A percentile compares a stretch with the other conserved stretches of the same genome.
Conservation (phyloP, 768 basidiomycete genomes). For the Tremella mesenterica region DNA sequence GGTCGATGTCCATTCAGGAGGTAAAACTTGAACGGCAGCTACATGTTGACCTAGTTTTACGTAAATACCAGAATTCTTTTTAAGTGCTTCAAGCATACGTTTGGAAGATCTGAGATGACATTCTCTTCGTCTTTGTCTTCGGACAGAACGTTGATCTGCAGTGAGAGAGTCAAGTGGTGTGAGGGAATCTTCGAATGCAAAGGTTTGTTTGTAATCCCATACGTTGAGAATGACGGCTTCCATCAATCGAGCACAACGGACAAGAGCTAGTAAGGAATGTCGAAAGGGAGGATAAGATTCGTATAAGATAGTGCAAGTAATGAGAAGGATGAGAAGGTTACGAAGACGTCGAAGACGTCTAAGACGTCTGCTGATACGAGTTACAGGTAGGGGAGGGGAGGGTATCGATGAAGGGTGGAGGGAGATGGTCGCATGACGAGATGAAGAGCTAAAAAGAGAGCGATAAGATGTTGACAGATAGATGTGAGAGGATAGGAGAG, state of each 20-base stretch:
- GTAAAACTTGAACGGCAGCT: constrained; percentile 56
- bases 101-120: constrained; percentile 78
- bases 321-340: constrained; percentile 27
- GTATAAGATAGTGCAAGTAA: constrained; percentile 48
- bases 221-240: constrained; percentile 47
- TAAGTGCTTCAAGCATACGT: constrained; percentile 69
- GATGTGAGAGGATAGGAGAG: not conserved
- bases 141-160: constrained; percentile 53
- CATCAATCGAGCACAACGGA: constrained; percentile 73
- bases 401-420: not conserved
- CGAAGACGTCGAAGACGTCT: constrained; percentile 17
- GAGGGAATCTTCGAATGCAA: constrained; percentile 21
- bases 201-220: constrained; percentile 40
- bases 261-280: constrained; percentile 61
- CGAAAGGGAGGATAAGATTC: constrained; percentile 64
- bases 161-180: constrained; percentile 49
- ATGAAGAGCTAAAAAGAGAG: too few relatives aligned
- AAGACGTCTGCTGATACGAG: not conserved
- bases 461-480: not conserved
- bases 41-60: constrained; percentile 71
- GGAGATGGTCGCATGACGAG: not conserved
- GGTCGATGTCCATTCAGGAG: constrained; percentile 55
- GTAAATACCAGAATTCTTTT: constrained; percentile 59
- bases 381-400: not conserved
- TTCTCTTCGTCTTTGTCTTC: constrained; percentile 56